These are phyloP conservation scores for Halteria grandinella DNA, from an alignment of 73 alveolate species.

Conservation along the genomic window DNA sequence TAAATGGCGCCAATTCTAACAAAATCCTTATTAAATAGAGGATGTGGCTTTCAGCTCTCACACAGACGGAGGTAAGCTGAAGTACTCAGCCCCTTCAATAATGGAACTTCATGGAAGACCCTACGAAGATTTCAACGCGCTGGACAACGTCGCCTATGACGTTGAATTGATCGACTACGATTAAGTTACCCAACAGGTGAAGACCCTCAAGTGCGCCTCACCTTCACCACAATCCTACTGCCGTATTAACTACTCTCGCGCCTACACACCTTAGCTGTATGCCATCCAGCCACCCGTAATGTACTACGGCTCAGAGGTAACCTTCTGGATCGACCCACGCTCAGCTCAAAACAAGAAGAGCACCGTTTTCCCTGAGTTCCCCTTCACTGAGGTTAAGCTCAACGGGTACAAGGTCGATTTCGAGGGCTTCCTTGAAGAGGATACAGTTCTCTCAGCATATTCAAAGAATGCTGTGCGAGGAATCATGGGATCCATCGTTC, in stretches of 20 bases:
- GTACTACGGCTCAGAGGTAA: slow-evolving; percentile 9
- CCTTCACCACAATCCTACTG: too few relatives aligned
- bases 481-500: neutral
- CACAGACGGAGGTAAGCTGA: neutral
- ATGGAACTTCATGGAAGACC: neutral
- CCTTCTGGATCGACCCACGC: slow-evolving; percentile 16
- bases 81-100: slow-evolving; percentile 26
- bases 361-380: neutral
- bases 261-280: slow-evolving; percentile 30
- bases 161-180: neutral
- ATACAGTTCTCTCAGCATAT: neutral
- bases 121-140: neutral
- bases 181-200: neutral
- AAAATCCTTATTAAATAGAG: too few relatives aligned
- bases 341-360: neutral
- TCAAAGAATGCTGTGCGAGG: slow-evolving; percentile 5
- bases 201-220: neutral
- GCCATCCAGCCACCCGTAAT: slow-evolving; percentile 23
- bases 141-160: slow-evolving; percentile 13
- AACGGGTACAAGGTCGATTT: slow-evolving; percentile 9
- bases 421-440: neutral
- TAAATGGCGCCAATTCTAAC: too few relatives aligned
- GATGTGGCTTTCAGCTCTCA: slow-evolving; percentile 31
- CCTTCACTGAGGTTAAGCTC: slow-evolving; percentile 1
- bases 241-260: neutral